These are phyloP conservation scores for Ilex asprella DNA, from an alignment of 257 asterid species.

Conservation along the genomic window DNA sequence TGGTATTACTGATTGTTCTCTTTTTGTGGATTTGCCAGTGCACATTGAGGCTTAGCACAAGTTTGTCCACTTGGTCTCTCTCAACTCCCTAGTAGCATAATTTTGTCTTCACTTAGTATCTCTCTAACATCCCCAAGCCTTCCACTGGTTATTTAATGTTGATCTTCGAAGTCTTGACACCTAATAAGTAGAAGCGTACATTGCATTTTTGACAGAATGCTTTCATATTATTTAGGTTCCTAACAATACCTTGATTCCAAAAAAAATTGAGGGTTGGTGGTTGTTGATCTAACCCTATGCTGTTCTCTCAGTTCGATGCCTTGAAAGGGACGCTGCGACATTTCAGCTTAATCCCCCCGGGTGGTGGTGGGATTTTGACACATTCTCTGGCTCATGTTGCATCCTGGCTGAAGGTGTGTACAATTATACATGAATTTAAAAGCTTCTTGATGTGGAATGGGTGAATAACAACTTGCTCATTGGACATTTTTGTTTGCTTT, in stretches of 20 bases:
- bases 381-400: constrained; percentile 82
- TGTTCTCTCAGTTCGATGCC: constrained; percentile 59
- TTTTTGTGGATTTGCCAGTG: too few relatives aligned
- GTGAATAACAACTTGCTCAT: background rate
- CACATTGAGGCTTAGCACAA: too few relatives aligned
- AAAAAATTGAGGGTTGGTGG: background rate
- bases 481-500: background rate
- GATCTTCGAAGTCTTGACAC: too few relatives aligned
- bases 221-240: background rate
- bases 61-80: too few relatives aligned
- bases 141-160: background rate
- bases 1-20: too few relatives aligned
- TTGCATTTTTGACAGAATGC: background rate
- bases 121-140: background rate
- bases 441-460: background rate
- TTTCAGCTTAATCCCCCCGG: constrained; percentile 76
- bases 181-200: background rate
- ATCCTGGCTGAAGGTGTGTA: constrained; percentile 69
- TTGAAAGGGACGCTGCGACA: constrained; percentile 80
- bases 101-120: too few relatives aligned
- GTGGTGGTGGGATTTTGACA: constrained; percentile 85
- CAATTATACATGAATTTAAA: background rate
- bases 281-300: background rate
- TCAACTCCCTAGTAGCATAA: too few relatives aligned
- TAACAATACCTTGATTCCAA: too few relatives aligned